phyloP scores from a whole-genome alignment of 2,329 filamentous ascomycete genomes.

The Catunica adiposa region DNA sequence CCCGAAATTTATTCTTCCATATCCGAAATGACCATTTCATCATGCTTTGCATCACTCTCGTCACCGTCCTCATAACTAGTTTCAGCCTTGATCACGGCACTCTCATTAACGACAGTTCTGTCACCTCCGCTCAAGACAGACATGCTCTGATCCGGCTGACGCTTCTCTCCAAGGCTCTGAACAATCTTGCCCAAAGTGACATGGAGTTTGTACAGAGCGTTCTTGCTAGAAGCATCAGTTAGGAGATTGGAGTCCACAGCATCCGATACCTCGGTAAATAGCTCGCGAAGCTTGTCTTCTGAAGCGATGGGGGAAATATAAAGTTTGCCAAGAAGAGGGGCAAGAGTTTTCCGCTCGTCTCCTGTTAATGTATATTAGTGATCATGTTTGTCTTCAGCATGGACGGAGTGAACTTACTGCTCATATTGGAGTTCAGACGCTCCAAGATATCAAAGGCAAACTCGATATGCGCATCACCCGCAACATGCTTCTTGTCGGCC shows the following conservation, averaged over 20 bases:
- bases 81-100: constrained; percentile 4
- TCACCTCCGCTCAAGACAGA: constrained; percentile 19
- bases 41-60: constrained; percentile 12
- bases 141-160: constrained; percentile 29
- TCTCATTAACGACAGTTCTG: constrained; percentile 3
- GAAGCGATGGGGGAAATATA: constrained; percentile 54
- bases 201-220: constrained; percentile 52
- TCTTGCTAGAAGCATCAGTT: constrained; percentile 43
- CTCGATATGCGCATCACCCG: constrained; percentile 64
- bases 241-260: constrained; percentile 47
- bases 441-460: constrained; percentile 66
- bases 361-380: constrained; percentile 32
- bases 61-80: constrained; percentile 8
- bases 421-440: constrained; percentile 47
- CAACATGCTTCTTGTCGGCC: constrained; percentile 45
- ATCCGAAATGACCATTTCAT: constrained; percentile 7
- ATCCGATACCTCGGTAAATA: constrained; percentile 41
- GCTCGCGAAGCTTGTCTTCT: constrained; percentile 38
- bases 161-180: constrained; percentile 35
- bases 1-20: constrained; percentile 2
- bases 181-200: constrained; percentile 51
- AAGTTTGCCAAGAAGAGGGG: constrained; percentile 65
- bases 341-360: constrained; percentile 72
- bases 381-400: background rate
- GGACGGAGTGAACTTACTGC: constrained; percentile 36